Base-by-base conservation (phyloP, 2,329 filamentous ascomycete genomes). In the Pezizomycotina sp. region DNA sequence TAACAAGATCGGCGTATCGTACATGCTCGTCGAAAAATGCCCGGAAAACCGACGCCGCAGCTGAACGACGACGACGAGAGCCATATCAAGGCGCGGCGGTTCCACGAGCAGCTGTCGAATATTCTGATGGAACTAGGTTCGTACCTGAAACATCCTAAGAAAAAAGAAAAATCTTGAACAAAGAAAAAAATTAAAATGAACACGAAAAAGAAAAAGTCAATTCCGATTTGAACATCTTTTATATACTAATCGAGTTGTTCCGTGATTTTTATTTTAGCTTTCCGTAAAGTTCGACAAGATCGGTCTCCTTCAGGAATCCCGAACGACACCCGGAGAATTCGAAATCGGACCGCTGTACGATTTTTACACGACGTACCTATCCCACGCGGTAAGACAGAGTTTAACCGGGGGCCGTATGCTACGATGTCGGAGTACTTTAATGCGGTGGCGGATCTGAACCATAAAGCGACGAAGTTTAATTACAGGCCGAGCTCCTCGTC, bases 91-190 rank as follows among this genome's bases (percentile, higher is more conserved):
- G 36, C 41, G 3, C 13, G 30, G 9, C 19, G 41, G 24, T 44
- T 44, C 36, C 41, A 44, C 29, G 29, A 27, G n/a, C 41, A 44
- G 24, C 41, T 44, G 4, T 27, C 41, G 18, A 34, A 44, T 6
- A 34, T 44, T 27, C 34, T 44, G 29, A 30, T 44, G 13, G 32
- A 44, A 12, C 36, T 24, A 24, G 22, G 8, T 8, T 24, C 12
- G 7, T 24, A 8, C 22, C 22, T 24, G 22, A 24, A 24, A n/a
- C n/a, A n/a, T n/a, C n/a, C n/a, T n/a, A n/a, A n/a, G n/a, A n/a
- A n/a, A n/a, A n/a, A n/a, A n/a, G n/a, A n/a, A n/a, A n/a, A n/a
- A n/a, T n/a, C n/a, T n/a, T n/a, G n/a, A n/a, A n/a, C n/a, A n/a
- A n/a, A n/a, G n/a, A n/a, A n/a, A n/a, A n/a, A n/a, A n/a, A n/a